Percentiles rank a stretch among this genome's conserved stretches.
Evolutionary conservation across 2,329 filamentous ascomycete genomes (phyloP).

Genomic region (Fusarium sp.): DNA sequence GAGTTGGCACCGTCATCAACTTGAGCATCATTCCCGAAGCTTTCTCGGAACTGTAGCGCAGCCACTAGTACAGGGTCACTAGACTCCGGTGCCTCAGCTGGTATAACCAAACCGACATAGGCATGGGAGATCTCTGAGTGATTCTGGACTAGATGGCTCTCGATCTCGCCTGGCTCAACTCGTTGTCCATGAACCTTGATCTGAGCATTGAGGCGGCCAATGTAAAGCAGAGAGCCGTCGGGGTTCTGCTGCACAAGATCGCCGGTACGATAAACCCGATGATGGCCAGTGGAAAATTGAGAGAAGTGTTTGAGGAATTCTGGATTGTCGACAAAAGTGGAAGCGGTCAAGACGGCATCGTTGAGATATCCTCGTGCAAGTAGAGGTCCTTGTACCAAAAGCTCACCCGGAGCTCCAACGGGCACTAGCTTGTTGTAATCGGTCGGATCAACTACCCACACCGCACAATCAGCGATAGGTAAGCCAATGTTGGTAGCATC

Average conservation of each 20-base stretch:
- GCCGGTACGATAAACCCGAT: conserved; percentile 2
- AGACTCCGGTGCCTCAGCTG: no score
- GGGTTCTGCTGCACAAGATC: conserved; percentile 1
- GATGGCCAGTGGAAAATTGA: neutral
- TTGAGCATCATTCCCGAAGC: no score
- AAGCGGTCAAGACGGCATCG: neutral
- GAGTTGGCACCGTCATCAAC: no score
- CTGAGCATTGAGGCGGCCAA: conserved; percentile 4
- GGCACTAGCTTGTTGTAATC: conserved; percentile 2
- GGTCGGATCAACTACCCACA: conserved; percentile 12
- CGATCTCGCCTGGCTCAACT: no score
- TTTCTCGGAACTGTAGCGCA: no score
- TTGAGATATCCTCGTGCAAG: conserved; percentile 16
- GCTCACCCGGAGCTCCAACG: conserved; percentile 5
- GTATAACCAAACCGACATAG: no score
- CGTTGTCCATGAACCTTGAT: conserved; percentile 4
- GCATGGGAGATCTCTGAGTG: no score
- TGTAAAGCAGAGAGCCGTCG: conserved; percentile 5
- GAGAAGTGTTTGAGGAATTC: no score
- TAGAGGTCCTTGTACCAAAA: neutral
- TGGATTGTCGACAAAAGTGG: neutral
- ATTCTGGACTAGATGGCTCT: no score
- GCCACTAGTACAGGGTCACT: no score
- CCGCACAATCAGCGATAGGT: neutral
- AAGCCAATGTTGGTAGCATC: neutral